These are phyloP conservation scores for Lachancea sp. DNA, from an alignment of 805 yeast genomes.

Conservation along the genomic window DNA sequence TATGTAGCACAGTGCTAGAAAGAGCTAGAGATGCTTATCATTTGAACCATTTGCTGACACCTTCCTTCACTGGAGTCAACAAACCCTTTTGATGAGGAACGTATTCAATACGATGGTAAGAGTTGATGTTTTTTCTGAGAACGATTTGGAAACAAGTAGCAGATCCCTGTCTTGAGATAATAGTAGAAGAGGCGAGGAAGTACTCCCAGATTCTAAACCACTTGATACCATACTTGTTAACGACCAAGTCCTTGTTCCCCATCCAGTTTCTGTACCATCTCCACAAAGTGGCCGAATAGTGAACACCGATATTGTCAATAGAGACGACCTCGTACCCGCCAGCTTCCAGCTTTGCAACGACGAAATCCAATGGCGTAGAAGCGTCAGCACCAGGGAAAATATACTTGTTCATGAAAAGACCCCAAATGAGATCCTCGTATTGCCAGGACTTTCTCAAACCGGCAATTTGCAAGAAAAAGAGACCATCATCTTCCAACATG, in stretches of 20 bases:
- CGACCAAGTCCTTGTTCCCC: constrained; percentile 68
- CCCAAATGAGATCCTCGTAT: constrained; percentile 91
- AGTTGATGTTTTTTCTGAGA: constrained; percentile 81
- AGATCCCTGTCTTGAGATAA: constrained; percentile 87
- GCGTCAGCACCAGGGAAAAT: constrained; percentile 98
- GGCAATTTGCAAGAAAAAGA: constrained; percentile 81
- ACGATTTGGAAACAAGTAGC: constrained; percentile 89
- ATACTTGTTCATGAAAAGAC: constrained; percentile 91
- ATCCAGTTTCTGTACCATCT: constrained; percentile 95
- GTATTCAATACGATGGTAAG: constrained; percentile 76
- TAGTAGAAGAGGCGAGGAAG: constrained; percentile 76
- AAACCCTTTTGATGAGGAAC: constrained; percentile 74
- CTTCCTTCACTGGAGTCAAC: constrained; percentile 48
- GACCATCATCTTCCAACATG: constrained; percentile 86
- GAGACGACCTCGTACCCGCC: constrained; percentile 82
- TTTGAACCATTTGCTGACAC: constrained; percentile 51
- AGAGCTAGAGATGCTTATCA: constrained; percentile 5
- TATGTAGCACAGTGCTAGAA: neutral
- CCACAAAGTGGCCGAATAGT: constrained; percentile 86
- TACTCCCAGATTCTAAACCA: constrained; percentile 94
- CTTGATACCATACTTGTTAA: constrained; percentile 74
- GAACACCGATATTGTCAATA: constrained; percentile 85
- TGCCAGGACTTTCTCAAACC: constrained; percentile 92
- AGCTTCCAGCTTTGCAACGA: constrained; percentile 66
- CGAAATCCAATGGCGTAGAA: constrained; percentile 85